phyloP scores from a whole-genome alignment of 2,329 filamentous ascomycete species.

The Clonostachys rhizophaga region DNA sequence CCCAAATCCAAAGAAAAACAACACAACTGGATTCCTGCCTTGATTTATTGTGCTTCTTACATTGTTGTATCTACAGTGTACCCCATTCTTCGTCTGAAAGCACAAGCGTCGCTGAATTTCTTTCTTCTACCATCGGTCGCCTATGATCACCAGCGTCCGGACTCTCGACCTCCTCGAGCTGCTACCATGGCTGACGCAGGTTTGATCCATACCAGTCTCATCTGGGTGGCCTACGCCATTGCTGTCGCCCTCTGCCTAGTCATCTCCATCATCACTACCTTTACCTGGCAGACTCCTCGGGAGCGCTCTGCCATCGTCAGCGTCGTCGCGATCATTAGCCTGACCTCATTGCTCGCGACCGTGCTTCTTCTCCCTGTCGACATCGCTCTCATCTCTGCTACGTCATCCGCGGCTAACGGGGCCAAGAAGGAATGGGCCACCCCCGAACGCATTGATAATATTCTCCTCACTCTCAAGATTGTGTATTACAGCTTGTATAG shows the following conservation, averaged over 20 bases:
- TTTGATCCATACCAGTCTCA: constrained; percentile 81
- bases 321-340: constrained; percentile 78
- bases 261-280: constrained; percentile 79
- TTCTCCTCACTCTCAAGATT: constrained; percentile 75
- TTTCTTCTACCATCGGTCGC: too few species aligned
- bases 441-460: constrained; percentile 70
- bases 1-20: background rate
- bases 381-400: constrained; percentile 90
- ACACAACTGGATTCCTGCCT: background rate
- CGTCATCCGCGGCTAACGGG: constrained; percentile 69
- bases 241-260: constrained; percentile 73
- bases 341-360: constrained; percentile 85
- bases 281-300: constrained; percentile 84
- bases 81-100: background rate
- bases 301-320: constrained; percentile 82
- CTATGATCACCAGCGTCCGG: background rate
- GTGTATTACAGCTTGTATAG: constrained; percentile 94
- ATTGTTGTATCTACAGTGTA: background rate
- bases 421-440: constrained; percentile 94
- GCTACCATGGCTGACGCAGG: constrained; percentile 37
- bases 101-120: background rate
- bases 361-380: constrained; percentile 91
- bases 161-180: background rate
- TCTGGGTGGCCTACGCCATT: constrained; percentile 90
- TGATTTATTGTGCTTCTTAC: background rate